phyloP scores from a whole-genome alignment of 805 yeast genomes.

The Nakazawaea peltata region DNA sequence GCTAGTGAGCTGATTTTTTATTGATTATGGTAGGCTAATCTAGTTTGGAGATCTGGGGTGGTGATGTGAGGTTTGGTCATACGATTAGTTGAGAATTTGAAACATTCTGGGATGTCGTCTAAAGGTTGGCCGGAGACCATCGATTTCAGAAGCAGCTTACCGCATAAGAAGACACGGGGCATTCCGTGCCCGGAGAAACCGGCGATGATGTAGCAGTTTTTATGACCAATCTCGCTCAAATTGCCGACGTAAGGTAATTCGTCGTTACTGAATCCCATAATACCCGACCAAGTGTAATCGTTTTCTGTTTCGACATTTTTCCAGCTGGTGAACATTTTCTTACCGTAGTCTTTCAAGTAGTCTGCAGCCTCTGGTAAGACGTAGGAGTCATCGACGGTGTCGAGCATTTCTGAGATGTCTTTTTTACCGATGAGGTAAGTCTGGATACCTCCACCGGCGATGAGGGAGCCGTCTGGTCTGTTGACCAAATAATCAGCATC shows the following conservation, averaged over 20 bases:
- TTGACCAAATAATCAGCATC: slow-evolving; percentile 23
- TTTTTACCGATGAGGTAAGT: slow-evolving; percentile 5
- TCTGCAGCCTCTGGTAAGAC: slow-evolving; percentile 6
- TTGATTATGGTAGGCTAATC: too few species aligned
- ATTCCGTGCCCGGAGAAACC: slow-evolving; percentile 14
- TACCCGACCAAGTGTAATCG: slow-evolving; percentile 11
- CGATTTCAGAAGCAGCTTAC: slow-evolving; percentile 10
- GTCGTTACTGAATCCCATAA: slow-evolving; percentile 12
- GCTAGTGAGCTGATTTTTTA: too few species aligned
- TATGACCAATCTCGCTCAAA: slow-evolving; percentile 3
- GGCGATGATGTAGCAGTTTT: slow-evolving; percentile 10
- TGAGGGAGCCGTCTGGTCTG: slow-evolving; percentile 28
- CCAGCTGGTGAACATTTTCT: slow-evolving; percentile 8
- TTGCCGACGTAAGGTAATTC: slow-evolving; percentile 13
- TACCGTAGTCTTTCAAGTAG: slow-evolving; percentile 9
- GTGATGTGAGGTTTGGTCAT: too few species aligned
- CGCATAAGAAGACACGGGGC: slow-evolving; percentile 12
- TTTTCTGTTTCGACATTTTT: slow-evolving; percentile 1
- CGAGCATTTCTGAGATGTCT: neutral
- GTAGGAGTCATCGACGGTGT: slow-evolving; percentile 11
- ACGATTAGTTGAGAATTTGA: slow-evolving; percentile 7
- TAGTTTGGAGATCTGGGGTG: too few species aligned
- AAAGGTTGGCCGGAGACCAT: slow-evolving; percentile 5
- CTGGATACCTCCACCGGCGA: slow-evolving; percentile 23
- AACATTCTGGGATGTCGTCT: slow-evolving; percentile 10